A percentile compares a stretch with the other conserved stretches of the same genome.
Conservation (phyloP, 2,329 filamentous ascomycete genomes). For the Neofusicoccum cordaticola region DNA sequence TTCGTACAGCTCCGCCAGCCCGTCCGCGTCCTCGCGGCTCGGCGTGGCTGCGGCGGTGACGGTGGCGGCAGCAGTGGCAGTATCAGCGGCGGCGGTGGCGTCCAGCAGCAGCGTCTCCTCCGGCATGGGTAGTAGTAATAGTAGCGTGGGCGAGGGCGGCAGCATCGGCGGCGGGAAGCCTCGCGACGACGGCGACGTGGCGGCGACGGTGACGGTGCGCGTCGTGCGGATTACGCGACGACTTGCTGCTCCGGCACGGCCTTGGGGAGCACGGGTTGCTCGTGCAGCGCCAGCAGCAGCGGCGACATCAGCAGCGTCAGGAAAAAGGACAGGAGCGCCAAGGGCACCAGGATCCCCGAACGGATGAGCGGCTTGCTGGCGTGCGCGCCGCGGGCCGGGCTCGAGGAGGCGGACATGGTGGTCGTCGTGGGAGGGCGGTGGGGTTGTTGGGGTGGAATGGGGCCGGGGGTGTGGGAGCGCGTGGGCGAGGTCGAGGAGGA, state of each 20-base stretch:
- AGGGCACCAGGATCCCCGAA: slow-evolving; percentile 12
- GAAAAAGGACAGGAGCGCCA: slow-evolving; percentile 5
- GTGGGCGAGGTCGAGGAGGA: neutral
- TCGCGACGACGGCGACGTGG: neutral
- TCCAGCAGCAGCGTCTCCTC: neutral
- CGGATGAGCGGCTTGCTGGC: slow-evolving; percentile 4
- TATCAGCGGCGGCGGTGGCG: neutral
- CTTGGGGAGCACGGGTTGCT: slow-evolving; percentile 12
- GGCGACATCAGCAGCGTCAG: slow-evolving; percentile 15
- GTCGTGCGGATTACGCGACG: slow-evolving; percentile 8
- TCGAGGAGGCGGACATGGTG: neutral
- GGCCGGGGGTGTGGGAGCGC: neutral
- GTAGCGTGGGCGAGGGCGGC: neutral
- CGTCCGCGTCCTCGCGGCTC: no score
- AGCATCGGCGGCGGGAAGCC: neutral
- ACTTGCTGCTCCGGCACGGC: neutral
- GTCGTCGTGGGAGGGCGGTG: neutral
- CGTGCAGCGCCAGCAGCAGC: slow-evolving; percentile 14
- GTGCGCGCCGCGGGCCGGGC: neutral
- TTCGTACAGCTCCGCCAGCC: no score
- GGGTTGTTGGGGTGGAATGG: neutral
- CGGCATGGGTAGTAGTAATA: neutral
- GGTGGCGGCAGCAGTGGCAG: neutral
- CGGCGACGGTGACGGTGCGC: slow-evolving; percentile 3
- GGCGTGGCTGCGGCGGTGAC: neutral